These are phyloP conservation scores for Cercospora nicotianae DNA, from an alignment of 2,329 filamentous ascomycete genomes.

Conservation along the genomic window DNA sequence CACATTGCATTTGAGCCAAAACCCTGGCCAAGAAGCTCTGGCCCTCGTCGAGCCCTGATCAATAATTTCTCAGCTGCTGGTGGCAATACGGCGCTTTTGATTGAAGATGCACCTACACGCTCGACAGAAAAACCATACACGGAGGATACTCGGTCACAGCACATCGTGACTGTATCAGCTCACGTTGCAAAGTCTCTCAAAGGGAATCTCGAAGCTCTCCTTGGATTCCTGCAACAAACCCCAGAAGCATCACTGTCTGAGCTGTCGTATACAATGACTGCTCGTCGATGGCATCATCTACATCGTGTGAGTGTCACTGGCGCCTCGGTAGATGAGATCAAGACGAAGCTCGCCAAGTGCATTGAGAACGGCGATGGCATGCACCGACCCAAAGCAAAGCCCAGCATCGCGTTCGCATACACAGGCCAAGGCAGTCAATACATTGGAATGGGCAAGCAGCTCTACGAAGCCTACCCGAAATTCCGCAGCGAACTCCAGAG, in stretches of 20 bases:
- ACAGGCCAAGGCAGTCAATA: conserved; percentile 42
- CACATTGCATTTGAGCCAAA: conserved; percentile 1
- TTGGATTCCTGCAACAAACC: neutral
- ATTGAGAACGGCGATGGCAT: neutral
- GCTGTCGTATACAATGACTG: conserved; percentile 47
- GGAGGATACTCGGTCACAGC: conserved; percentile 35
- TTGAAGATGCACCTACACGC: conserved; percentile 59
- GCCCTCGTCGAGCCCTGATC: conserved; percentile 48
- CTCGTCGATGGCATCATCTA: conserved; percentile 39
- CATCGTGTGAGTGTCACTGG: conserved; percentile 43
- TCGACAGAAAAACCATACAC: conserved; percentile 10
- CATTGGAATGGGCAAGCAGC: conserved; percentile 26
- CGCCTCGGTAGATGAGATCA: neutral
- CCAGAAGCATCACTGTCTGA: conserved; percentile 45
- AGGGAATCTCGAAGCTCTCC: conserved; percentile 52
- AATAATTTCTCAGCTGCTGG: conserved; percentile 73
- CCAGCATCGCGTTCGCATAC: conserved; percentile 42
- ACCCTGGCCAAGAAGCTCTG: conserved; percentile 13
- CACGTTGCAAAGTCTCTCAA: conserved; percentile 51
- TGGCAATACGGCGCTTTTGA: conserved; percentile 66
- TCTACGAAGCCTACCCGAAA: neutral
- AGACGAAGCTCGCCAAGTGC: conserved; percentile 29
- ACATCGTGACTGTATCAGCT: conserved; percentile 60
- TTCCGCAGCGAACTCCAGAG: neutral
- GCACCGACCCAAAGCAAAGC: neutral